These are phyloP conservation scores for Agrocybe chaxingu DNA, from an alignment of 768 basidiomycete species.

Conservation along the genomic window DNA sequence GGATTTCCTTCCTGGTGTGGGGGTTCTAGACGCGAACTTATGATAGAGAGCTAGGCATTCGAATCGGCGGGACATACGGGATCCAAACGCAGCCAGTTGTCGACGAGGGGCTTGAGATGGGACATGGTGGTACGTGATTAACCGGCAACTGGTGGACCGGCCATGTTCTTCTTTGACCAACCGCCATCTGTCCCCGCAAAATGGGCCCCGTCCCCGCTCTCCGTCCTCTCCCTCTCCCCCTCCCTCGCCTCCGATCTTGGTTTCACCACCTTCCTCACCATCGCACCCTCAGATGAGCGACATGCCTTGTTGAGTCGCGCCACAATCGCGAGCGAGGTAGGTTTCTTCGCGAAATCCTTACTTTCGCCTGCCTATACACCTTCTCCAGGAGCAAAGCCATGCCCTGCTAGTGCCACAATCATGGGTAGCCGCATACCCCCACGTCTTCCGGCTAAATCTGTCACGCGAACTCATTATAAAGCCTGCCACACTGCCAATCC, in stretches of 20 bases:
- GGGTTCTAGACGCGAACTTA: slow-evolving; percentile 37
- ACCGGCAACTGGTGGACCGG: slow-evolving; percentile 11
- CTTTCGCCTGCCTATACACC: neutral
- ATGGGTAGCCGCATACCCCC: slow-evolving; percentile 28
- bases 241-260: no score
- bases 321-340: slow-evolving; percentile 34
- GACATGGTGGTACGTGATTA: neutral
- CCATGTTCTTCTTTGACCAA: slow-evolving; percentile 28
- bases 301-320: slow-evolving; percentile 30
- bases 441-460: neutral
- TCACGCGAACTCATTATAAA: slow-evolving; percentile 9
- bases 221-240: no score
- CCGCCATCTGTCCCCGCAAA: slow-evolving; percentile 3
- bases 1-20: slow-evolving; percentile 45
- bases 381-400: slow-evolving; percentile 23
- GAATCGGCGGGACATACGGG: slow-evolving; percentile 20
- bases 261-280: no score
- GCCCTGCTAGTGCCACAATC: slow-evolving; percentile 36
- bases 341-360: neutral
- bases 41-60: neutral
- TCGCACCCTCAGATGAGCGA: neutral
- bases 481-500: slow-evolving; percentile 6
- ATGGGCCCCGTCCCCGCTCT: slow-evolving; percentile 3
- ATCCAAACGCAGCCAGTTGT: slow-evolving; percentile 36
- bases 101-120: slow-evolving; percentile 26